Percentiles rank a stretch among this genome's conserved stretches.
Conservation (phyloP, 805 yeast genomes). For the Phaffomyces antillensis region DNA sequence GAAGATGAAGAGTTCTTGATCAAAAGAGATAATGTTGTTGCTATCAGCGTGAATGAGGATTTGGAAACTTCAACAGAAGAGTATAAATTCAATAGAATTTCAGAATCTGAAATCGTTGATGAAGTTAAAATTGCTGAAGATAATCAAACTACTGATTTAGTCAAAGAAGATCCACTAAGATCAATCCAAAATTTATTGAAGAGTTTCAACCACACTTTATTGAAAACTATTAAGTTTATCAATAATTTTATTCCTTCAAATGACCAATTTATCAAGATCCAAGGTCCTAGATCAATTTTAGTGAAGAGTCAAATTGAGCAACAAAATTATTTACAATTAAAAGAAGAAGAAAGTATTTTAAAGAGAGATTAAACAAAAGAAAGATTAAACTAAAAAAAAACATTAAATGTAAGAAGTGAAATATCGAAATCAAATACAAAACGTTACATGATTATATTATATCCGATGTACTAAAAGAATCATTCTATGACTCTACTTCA, state of each 20-base stretch:
- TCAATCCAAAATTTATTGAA: background rate
- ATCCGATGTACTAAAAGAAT: no score
- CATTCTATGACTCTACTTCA: no score
- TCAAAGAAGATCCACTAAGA: background rate
- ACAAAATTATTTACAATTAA: background rate
- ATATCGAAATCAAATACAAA: no score
- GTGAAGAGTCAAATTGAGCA: constrained; percentile 14
- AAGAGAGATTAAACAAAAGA: background rate
- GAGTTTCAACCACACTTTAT: background rate
- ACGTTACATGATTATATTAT: no score
- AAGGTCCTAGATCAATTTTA: constrained; percentile 38
- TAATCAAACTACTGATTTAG: constrained; percentile 1
- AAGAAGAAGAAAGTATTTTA: constrained; percentile 2
- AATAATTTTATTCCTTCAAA: constrained; percentile 5
- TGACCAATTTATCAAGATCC: constrained; percentile 34
- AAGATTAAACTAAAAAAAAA: background rate
- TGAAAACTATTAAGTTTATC: background rate
- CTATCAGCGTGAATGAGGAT: constrained; percentile 41
- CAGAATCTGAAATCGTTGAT: background rate
- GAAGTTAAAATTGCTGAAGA: background rate
- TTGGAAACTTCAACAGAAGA: constrained; percentile 4
- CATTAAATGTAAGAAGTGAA: no score
- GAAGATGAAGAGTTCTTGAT: constrained; percentile 43
- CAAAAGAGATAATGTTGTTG: constrained; percentile 40
- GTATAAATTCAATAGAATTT: constrained; percentile 2